Conservation (phyloP, 306 rosid species). For the Casuarina glauca region DNA sequence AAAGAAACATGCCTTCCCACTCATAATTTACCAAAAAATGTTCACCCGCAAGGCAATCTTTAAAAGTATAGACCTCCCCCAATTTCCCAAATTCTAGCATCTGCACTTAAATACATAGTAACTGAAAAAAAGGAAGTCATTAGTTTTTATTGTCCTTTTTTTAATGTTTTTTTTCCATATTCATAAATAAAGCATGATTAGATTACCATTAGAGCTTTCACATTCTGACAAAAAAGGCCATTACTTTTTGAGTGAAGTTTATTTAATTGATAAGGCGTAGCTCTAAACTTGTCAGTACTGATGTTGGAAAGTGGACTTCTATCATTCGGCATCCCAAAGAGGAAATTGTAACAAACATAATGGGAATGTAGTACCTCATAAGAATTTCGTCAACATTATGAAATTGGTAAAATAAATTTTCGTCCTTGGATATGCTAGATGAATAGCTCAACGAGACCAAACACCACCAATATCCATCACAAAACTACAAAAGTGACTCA, state of each 20-base stretch:
- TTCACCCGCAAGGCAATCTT: background rate
- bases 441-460: background rate
- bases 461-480: background rate
- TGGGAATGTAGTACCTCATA: background rate
- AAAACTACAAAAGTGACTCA: background rate
- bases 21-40: background rate
- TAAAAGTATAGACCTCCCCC: background rate
- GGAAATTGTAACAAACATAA: background rate
- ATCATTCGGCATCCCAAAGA: background rate
- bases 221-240: background rate
- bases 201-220: background rate
- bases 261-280: background rate
- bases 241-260: background rate
- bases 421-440: background rate
- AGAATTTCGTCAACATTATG: background rate
- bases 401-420: background rate
- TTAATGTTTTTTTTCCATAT: too few species aligned
- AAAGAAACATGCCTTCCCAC: background rate
- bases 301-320: background rate
- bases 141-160: background rate
- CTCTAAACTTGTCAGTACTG: background rate
- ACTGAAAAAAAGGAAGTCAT: background rate
- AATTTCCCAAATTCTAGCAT: background rate
- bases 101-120: background rate
- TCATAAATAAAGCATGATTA: background rate